Base-by-base conservation (phyloP, 345 rosid genomes). In the Pseudoturritis turrita region DNA sequence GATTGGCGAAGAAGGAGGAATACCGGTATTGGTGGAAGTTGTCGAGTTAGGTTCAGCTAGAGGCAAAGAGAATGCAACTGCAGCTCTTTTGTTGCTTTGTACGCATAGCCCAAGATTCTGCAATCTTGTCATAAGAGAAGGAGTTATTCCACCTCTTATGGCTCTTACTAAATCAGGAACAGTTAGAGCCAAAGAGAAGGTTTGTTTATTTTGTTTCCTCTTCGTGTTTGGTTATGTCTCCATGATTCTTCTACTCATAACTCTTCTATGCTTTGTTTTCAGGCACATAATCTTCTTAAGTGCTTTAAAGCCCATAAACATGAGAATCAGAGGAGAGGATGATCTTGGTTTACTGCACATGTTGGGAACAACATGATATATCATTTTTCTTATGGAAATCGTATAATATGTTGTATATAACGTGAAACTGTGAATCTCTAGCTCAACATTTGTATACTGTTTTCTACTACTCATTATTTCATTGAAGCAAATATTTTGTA, bases 11-110 rank as follows among this genome's bases (percentile, higher is more conserved):
- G 94, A 81, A 71, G 78, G 83, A 10, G 98, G 99, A 22, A 87
- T 96, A 54, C 87, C 90, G 1, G 83, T 87, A 52, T 78, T 96
- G 47, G 97, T 96, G n/a, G 96, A 96, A 83, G 92, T 90, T 73
- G 92, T 96, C 54, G 99, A 96, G 81, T 77, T 96, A 75, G 98
- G 98, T 41, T 96, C 98, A 62, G 78, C 84, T 1, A 90, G 97
- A 81, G 98, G 98, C 22, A 92, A 88, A 83, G 98, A 92, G 72
- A 88, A 90, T 79, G 96, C 99, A 22, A 88, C 97, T 0, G 97
- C 98, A 37, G 96, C 99, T 55, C 95, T 96, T 58, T 74, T 90
- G 77, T 95, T 86, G 65, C 88, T 96, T 52, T 92, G 91, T 81
- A 80, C 84, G 25, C 82, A 64, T 70, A 92, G 86, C 40, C 68